These are phyloP conservation scores for Acarospora socialis DNA, from an alignment of 2,329 filamentous ascomycete genomes.

Conservation along the genomic window DNA sequence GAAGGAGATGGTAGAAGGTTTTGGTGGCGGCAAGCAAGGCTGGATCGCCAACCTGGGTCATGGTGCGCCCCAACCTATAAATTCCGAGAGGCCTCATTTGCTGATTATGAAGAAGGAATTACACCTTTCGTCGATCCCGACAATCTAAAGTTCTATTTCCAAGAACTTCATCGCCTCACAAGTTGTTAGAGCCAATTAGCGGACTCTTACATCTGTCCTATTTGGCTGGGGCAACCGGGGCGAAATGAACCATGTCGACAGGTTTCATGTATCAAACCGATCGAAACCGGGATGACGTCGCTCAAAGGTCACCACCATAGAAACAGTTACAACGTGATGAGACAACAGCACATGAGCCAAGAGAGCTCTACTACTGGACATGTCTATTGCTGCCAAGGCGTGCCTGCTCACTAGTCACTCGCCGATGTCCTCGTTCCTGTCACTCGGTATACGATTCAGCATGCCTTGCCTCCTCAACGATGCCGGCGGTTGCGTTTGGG, in stretches of 20 bases:
- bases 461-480: conserved; percentile 6
- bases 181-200: too few species aligned
- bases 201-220: too few species aligned
- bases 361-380: not conserved
- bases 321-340: too few species aligned
- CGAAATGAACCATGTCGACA: too few species aligned
- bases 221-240: too few species aligned
- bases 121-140: conserved; percentile 92
- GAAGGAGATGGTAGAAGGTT: conserved; percentile 75
- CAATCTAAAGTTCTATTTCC: conserved; percentile 81
- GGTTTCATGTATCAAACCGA: too few species aligned
- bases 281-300: too few species aligned
- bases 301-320: too few species aligned
- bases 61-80: conserved; percentile 40
- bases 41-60: conserved; percentile 98
- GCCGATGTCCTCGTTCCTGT: conserved; percentile 46
- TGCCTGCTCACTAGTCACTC: conserved; percentile 24
- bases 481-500: conserved; percentile 1
- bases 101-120: conserved; percentile 46
- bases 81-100: not conserved
- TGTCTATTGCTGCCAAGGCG: conserved; percentile 1
- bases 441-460: conserved; percentile 1
- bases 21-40: conserved; percentile 67
- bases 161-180: conserved; percentile 63
- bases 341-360: conserved; percentile 1